phyloP scores from a whole-genome alignment of 129 eudicot species.

The Saposhnikovia divaricata region DNA sequence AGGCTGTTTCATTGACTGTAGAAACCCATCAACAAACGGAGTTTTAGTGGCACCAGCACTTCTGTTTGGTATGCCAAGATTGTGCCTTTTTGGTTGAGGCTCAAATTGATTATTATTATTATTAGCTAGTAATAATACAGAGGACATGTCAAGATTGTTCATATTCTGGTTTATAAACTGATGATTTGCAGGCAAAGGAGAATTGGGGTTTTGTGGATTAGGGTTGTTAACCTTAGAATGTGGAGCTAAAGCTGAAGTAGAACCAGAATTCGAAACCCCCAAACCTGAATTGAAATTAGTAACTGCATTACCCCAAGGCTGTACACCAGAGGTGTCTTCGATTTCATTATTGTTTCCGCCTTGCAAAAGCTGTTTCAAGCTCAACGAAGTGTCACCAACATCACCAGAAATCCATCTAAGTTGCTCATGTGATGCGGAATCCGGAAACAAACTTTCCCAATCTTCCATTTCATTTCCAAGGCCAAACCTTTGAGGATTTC shows the following conservation, averaged over 20 bases:
- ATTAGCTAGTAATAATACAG: conserved; percentile 3
- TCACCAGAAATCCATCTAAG: conserved; percentile 63
- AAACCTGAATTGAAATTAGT: conserved; percentile 11
- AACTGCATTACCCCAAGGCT: conserved; percentile 8
- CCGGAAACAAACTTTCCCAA: conserved; percentile 54
- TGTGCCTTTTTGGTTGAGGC: conserved; percentile 29
- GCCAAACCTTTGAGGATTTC: conserved; percentile 30
- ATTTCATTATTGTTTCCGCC: conserved; percentile 12
- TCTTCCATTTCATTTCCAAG: conserved; percentile 45
- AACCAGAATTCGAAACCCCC: conserved; percentile 14
- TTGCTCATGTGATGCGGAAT: conserved; percentile 42
- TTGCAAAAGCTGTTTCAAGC: conserved; percentile 43
- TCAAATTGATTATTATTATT: conserved; percentile 11
- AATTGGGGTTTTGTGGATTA: conserved; percentile 23
- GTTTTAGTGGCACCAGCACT: conserved; percentile 14
- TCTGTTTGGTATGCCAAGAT: conserved; percentile 9
- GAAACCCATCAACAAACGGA: conserved; percentile 14
- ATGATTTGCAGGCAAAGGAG: conserved; percentile 15
- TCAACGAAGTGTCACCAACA: conserved; percentile 36
- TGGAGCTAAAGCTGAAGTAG: conserved; percentile 1
- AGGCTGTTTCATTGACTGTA: conserved; percentile 11
- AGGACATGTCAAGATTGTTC: conserved; percentile 2
- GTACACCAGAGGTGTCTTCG: conserved; percentile 7
- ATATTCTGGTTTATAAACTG: conserved; percentile 10
- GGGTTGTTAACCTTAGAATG: conserved; percentile 8